Conservation (phyloP, 1,139 yeast genomes). For the Kazachstania sp. region DNA sequence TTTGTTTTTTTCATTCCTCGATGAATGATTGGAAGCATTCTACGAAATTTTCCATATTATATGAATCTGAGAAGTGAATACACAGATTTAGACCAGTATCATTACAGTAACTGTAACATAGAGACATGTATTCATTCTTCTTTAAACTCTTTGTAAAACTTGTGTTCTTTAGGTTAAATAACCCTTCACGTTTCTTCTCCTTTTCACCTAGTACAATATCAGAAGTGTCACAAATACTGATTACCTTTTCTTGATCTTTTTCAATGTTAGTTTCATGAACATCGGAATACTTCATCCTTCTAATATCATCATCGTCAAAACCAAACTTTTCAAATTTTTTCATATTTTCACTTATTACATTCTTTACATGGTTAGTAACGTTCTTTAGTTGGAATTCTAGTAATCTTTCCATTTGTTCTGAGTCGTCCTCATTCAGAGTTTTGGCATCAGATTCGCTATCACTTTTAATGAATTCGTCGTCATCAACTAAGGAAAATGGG, state of each 20-base stretch:
- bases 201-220: conserved; percentile 10
- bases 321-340: conserved; percentile 18
- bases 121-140: conserved; percentile 20
- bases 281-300: conserved; percentile 21
- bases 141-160: conserved; percentile 21
- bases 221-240: conserved; percentile 24
- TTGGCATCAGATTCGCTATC: conserved; percentile 14
- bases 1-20: conserved; percentile 13
- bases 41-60: conserved; percentile 24
- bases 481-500: conserved; percentile 22
- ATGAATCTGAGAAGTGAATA: conserved; percentile 25
- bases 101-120: conserved; percentile 21
- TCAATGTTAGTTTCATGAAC: conserved; percentile 1
- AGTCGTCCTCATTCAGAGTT: conserved; percentile 11
- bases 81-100: conserved; percentile 23
- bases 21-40: conserved; percentile 24
- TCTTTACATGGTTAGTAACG: conserved; percentile 16
- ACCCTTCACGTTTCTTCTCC: conserved; percentile 3
- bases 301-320: conserved; percentile 25
- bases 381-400: conserved; percentile 23
- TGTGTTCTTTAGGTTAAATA: conserved; percentile 15
- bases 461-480: conserved; percentile 10
- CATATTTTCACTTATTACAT: conserved; percentile 12
- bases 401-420: conserved; percentile 17
- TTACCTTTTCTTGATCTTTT: conserved; percentile 10